Evolutionary conservation across 169 alveolate species (phyloP), one percentile per base, ranked within the genome.

Genomic region (Eimeria praecox): DNA sequence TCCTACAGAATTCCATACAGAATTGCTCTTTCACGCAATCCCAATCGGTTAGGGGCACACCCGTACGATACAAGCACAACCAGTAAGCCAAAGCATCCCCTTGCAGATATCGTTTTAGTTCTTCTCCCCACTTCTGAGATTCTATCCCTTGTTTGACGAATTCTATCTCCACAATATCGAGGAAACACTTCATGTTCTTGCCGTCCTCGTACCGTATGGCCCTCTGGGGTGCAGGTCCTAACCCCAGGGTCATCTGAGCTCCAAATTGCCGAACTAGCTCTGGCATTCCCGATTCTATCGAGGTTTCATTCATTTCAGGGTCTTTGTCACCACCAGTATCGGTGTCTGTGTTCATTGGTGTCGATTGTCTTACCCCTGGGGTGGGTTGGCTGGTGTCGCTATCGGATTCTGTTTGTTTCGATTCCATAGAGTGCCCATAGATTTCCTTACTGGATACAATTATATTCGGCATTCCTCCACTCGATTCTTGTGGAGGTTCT

Each of bases 341-440:
- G 64, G 20, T 6, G 59, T 49, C 59, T 9, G 20, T 49, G 59
- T 12, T 49, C 59, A 6, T 49, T 49, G 59, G 59, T 49, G 12
- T 49, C 59, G 59, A 12, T 49, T 12, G 59, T 6, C 59, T 12
- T 49, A 66, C 42, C 78, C 78, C 78, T 66, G 78, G 42, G 78
- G 42, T 66, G 78, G 78, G 78, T 33, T 66, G 78, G 78, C 78
- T 66, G 78, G 18, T 66, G 42, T 66, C 78, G 78, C 78, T 35
- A 66, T 42, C 78, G 78, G 78, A 42, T 66, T 66, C 78, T 66
- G 78, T 66, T 66, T 42, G 40, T 20, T 66, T 66, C 78, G 78
- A 66, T 66, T 66, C 78, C 22, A 66, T 66, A 27, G 78, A 42
- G 18, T 66, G 78, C 78, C 78, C 78, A 3, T 35, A 2, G 78